Conservation (phyloP, 257 asterid species). For the Fraxinus cuspidata region DNA sequence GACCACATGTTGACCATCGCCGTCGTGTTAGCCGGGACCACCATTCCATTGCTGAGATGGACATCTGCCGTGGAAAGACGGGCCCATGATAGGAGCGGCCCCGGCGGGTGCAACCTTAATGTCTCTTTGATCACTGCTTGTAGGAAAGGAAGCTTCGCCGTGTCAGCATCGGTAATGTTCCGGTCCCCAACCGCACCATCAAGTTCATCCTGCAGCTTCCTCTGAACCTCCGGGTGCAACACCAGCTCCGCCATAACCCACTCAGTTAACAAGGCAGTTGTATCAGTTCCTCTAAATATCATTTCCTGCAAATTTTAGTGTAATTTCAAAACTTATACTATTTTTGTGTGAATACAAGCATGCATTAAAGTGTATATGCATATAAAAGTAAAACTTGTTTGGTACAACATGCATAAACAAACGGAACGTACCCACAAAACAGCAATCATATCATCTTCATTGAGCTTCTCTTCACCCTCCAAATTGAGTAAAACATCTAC, state of each 20-base stretch:
- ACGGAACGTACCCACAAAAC: slow-evolving; percentile 62
- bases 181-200: slow-evolving; percentile 20
- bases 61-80: slow-evolving; percentile 57
- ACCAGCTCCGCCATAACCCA: slow-evolving; percentile 62
- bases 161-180: slow-evolving; percentile 33
- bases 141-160: slow-evolving; percentile 52
- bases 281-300: slow-evolving; percentile 59
- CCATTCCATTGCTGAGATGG: slow-evolving; percentile 60
- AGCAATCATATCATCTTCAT: slow-evolving; percentile 75
- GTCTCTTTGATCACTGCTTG: slow-evolving; percentile 63
- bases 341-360: background rate
- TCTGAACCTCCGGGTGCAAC: slow-evolving; percentile 46
- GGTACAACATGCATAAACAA: background rate
- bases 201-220: slow-evolving; percentile 46
- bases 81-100: slow-evolving; percentile 65
- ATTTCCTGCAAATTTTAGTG: slow-evolving; percentile 38
- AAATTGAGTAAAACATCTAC: slow-evolving; percentile 68
- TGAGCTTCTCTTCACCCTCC: slow-evolving; percentile 73
- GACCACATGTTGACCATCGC: slow-evolving; percentile 76
- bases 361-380: background rate
- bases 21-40: slow-evolving; percentile 51
- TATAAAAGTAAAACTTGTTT: background rate
- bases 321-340: background rate
- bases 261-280: slow-evolving; percentile 59
- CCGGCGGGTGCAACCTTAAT: slow-evolving; percentile 57